Conservation (phyloP, 352 stramenopile species). For the Aphanomyces invadans region DNA sequence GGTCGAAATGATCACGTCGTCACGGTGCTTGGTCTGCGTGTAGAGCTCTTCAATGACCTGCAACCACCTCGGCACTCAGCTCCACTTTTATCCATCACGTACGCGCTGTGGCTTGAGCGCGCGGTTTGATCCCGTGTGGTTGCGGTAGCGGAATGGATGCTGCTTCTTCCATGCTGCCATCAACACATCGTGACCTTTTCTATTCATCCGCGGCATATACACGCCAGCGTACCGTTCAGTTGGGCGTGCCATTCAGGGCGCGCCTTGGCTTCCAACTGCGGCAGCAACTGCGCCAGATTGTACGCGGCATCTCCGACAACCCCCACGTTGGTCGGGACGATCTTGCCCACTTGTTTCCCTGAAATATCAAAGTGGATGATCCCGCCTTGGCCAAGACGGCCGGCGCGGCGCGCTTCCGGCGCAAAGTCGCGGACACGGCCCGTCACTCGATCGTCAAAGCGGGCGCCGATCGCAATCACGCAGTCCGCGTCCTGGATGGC, state of each 20-base stretch:
- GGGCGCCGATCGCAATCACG: slow-evolving; percentile 89
- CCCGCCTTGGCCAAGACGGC: slow-evolving; percentile 83
- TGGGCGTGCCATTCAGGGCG: slow-evolving; percentile 89
- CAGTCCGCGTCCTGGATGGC: slow-evolving; percentile 93
- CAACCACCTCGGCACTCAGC: neutral
- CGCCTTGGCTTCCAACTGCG: slow-evolving; percentile 69
- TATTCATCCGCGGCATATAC: neutral
- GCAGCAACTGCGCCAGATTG: slow-evolving; percentile 87
- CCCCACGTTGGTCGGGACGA: slow-evolving; percentile 68
- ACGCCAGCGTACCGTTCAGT: slow-evolving; percentile 34
- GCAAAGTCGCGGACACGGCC: slow-evolving; percentile 89
- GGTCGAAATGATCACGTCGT: slow-evolving; percentile 92
- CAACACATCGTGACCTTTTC: neutral
- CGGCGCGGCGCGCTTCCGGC: slow-evolving; percentile 86
- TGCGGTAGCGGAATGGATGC: slow-evolving; percentile 90
- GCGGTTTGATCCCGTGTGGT: slow-evolving; percentile 41
- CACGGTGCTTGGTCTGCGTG: slow-evolving; percentile 85
- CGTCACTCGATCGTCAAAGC: slow-evolving; percentile 96
- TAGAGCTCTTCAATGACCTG: slow-evolving; percentile 88
- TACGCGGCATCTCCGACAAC: slow-evolving; percentile 83
- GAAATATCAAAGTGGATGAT: slow-evolving; percentile 96
- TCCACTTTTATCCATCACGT: neutral
- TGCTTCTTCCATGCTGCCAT: slow-evolving; percentile 83
- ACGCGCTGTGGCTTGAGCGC: slow-evolving; percentile 90
- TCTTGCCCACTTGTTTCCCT: slow-evolving; percentile 81